Evolutionary conservation across 139 green algal species (phyloP), one percentile per base, ranked within the genome.

Genomic region (Picochlorum sp.): DNA sequence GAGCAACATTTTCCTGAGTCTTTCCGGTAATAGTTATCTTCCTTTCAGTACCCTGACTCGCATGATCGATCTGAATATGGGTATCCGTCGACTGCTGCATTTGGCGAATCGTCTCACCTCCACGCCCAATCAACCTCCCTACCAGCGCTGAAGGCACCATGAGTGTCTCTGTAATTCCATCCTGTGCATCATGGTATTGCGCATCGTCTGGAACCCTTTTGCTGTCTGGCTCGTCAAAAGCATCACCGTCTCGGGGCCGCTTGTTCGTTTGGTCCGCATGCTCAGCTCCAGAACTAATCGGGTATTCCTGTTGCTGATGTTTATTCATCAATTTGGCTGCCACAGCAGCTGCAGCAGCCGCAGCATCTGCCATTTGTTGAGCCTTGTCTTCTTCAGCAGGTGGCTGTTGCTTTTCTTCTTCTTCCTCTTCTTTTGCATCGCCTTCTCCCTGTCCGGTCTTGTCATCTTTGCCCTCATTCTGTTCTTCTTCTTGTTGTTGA

Each of bases 41-140:
- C 73, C 92, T 93, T 23, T 69, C 65, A 20, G 89, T 81, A 16
- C 82, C 83, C 1, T 68, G 60, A 7, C 58, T 65, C 34, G 83
- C 72, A 58, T 87, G 83, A 70, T 92, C 86, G 24, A 92, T 78
- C 68, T 90, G 80, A 54, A 95, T 86, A 37, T 78, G 77, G 1
- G 79, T 85, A 49, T 76, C 76, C 4, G 79, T 90, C 49, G 67
- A 62, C 9, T 68, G 49, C 69, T 95, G 83, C 56, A 96, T 69
- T 13, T 85, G 73, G 56, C 87, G 86, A 54, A 96, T 96, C 3
- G 89, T 95, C 26, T 88, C 85, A 7, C 90, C 90, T 2, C 72
- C 75, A 44, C 84, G 85, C 45, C 90, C 90, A 55, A 96, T 96
- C 23, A 96, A 67, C 62, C 87, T 86, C 30, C 88, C 88, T 15